A percentile compares a stretch with the other conserved stretches of the same genome.
These are phyloP conservation scores for Rhodotorula sp. DNA, from an alignment of 1,284 basidiomycete genomes.

Conservation along the genomic window DNA sequence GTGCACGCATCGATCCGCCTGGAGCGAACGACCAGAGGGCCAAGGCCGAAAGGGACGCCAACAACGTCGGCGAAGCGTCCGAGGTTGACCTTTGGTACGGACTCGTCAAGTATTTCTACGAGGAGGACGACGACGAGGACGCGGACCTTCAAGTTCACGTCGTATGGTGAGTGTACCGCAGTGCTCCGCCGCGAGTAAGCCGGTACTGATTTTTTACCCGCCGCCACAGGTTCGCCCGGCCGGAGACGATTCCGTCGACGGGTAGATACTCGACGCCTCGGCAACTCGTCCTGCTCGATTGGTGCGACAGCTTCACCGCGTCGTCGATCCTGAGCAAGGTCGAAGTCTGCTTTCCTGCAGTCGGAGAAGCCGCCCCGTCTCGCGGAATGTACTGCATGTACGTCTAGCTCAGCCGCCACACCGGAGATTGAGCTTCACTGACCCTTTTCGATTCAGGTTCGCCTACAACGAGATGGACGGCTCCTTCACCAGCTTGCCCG, in stretches of 20 bases:
- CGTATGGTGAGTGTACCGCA: not conserved
- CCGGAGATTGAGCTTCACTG: not conserved
- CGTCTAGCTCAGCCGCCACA: not conserved
- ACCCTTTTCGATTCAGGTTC: not conserved
- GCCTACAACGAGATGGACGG: slow-evolving; percentile 8
- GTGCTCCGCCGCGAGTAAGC: too few species aligned
- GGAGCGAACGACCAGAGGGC: too few species aligned
- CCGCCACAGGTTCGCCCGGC: not conserved
- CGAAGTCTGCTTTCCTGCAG: not conserved
- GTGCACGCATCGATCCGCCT: too few species aligned
- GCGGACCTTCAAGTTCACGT: not conserved
- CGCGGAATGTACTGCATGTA: slow-evolving; percentile 18
- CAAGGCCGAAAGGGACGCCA: not conserved
- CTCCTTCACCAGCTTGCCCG: not conserved
- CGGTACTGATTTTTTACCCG: too few species aligned
- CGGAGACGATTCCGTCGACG: not conserved
- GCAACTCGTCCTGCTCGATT: slow-evolving; percentile 1
- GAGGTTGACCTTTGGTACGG: too few species aligned
- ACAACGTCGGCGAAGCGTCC: not conserved
- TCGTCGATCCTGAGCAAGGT: not conserved
- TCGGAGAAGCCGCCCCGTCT: not conserved
- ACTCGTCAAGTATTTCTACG: too few species aligned
- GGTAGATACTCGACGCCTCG: not conserved
- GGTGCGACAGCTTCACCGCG: not conserved
- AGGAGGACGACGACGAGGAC: too few species aligned